These are phyloP conservation scores for Amanita inopinata DNA, from an alignment of 768 basidiomycete genomes.

Conservation along the genomic window DNA sequence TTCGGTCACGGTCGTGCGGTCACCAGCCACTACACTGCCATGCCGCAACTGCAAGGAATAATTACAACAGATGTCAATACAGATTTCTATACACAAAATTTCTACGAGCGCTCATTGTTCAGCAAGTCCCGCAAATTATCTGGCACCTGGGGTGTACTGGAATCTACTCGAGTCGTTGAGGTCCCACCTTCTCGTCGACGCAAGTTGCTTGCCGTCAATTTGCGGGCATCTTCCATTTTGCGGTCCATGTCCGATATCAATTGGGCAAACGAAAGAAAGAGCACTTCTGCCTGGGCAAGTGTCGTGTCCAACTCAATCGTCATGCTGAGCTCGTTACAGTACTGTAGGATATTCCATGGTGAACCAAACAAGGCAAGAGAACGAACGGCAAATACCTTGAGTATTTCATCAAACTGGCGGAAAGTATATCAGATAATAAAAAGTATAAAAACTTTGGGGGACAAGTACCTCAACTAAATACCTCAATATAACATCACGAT, in stretches of 20 bases:
- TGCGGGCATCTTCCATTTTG: slow-evolving; percentile 51
- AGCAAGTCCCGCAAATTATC: slow-evolving; percentile 55
- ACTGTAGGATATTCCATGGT: slow-evolving; percentile 30
- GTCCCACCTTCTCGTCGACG: slow-evolving; percentile 13
- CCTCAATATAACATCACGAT: slow-evolving; percentile 89
- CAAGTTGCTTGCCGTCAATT: slow-evolving; percentile 24
- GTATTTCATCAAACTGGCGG: slow-evolving; percentile 67
- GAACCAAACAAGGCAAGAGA: neutral
- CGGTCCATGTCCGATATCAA: slow-evolving; percentile 86
- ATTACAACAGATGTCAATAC: neutral
- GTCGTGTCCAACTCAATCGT: slow-evolving; percentile 96
- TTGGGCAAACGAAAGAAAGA: slow-evolving; percentile 87
- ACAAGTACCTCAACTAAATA: slow-evolving; percentile 81
- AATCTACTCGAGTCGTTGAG: neutral
- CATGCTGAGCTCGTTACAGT: slow-evolving; percentile 92
- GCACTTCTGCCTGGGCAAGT: slow-evolving; percentile 91
- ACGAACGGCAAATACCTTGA: slow-evolving; percentile 38
- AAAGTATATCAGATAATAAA: slow-evolving; percentile 3
- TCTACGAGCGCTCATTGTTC: slow-evolving; percentile 27
- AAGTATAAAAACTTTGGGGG: slow-evolving; percentile 1
- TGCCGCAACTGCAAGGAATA: too few relatives aligned
- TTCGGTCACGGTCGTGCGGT: neutral
- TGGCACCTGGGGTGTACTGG: slow-evolving; percentile 26
- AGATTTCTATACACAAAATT: slow-evolving; percentile 1
- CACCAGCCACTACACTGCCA: neutral